Base-by-base conservation (phyloP, 495 filamentous ascomycete genomes). In the Aspergillus panamensis region DNA sequence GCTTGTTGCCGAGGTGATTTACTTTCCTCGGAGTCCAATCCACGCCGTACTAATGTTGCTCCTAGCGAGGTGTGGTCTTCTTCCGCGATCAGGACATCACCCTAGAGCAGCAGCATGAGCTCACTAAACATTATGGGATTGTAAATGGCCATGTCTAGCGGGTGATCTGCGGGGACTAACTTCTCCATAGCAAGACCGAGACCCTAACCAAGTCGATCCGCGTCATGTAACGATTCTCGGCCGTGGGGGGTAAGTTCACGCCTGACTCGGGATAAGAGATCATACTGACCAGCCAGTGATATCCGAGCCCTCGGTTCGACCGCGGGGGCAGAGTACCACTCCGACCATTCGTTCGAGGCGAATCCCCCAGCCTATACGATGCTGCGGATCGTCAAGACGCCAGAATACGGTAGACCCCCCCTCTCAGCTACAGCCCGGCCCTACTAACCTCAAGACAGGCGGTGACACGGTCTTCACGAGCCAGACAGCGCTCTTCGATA, bases 61-160 rank as follows among this genome's bases (percentile, higher is more conserved):
- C 31, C 20, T 44, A 54, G 54, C 64, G 77, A 17, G 71, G 70
- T 8, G 70, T 76, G 13, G 63, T 80, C 13, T 75, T 80, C 19
- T 76, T 80, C 60, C 60, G 74, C 21, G 69, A 74, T 52, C 77
- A 80, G 61, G 71, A 77, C 51, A 67, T 75, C 39, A 62, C 61
- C 13, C 49, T 62, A 2, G 60, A 70, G 8, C 58, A 63, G 40
- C 67, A 70, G 53, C 53, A 64, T 50, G 62, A 59, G n/a, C 62
- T 67, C 12, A 59, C 58, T 6, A 56, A 59, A 19, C 56, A 70
- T 55, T 70, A 48, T 31, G 67, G 67, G 19, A 48, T 55, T 48
- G 53, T 48, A 39, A 10, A n/a, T 39, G 10, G 35, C 35, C 1
- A 3, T 3, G 1, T 8, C 8, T 8, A 39, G 8, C 10, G 3